phyloP scores from a whole-genome alignment of 1,284 basidiomycete genomes.

The Rhodotorula glutinis region DNA sequence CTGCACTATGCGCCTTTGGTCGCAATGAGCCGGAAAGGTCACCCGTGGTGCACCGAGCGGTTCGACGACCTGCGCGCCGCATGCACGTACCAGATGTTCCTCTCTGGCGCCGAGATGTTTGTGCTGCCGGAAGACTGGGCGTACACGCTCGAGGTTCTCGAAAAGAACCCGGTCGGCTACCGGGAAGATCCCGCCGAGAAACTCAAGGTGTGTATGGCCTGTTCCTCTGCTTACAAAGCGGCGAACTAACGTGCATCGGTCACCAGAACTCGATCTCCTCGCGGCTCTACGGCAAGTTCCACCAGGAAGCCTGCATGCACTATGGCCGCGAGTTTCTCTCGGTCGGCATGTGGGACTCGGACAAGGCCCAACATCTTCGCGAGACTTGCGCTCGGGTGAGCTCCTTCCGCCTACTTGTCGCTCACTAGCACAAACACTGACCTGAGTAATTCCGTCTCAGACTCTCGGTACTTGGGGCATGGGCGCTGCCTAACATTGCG shows the following conservation, averaged over 20 bases:
- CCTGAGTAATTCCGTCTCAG: background rate
- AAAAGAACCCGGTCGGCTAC: conserved; percentile 30
- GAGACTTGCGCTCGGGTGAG: conserved; percentile 33
- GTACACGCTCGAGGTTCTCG: conserved; percentile 43
- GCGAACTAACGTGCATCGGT: background rate
- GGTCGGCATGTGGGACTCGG: conserved; percentile 42
- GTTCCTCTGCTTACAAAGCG: background rate
- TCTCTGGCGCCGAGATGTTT: conserved; percentile 45
- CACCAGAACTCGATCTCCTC: conserved; percentile 42
- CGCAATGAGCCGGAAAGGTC: conserved; percentile 41
- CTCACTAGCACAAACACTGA: background rate
- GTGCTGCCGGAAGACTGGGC: conserved; percentile 46
- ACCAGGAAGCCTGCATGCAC: conserved; percentile 47
- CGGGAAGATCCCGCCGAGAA: conserved; percentile 42
- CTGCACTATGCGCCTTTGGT: conserved; percentile 44
- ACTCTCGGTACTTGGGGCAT: conserved; percentile 32
- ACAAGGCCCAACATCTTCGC: conserved; percentile 43
- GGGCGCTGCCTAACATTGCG: conserved; percentile 9
- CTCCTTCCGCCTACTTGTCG: background rate
- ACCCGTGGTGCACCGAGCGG: conserved; percentile 47
- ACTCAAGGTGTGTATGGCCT: conserved; percentile 39
- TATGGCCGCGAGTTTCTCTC: conserved; percentile 46
- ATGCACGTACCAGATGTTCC: conserved; percentile 47
- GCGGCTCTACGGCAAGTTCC: conserved; percentile 45
- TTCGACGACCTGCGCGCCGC: conserved; percentile 44